Conservation (phyloP, 176 grass and related monocot species). For the Triticum turgidum region DNA sequence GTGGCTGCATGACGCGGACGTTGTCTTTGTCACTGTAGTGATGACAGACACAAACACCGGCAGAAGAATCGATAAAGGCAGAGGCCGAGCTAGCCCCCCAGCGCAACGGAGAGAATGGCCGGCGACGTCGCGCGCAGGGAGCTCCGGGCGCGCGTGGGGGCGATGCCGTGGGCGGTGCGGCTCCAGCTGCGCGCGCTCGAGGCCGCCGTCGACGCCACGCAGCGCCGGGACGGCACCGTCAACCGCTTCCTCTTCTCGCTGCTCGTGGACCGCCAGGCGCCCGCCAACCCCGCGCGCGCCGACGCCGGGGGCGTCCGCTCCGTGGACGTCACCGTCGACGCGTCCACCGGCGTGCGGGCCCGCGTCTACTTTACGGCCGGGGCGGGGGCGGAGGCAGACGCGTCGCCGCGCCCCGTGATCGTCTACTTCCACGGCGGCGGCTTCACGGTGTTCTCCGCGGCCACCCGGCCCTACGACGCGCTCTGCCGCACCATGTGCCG, state of each 20-base stretch:
- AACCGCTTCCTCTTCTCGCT: conserved; percentile 57
- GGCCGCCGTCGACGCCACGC: conserved; percentile 18
- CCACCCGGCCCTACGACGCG: conserved; percentile 39
- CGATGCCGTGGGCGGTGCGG: conserved; percentile 25
- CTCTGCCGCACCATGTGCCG: conserved; percentile 49
- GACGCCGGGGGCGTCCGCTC: conserved; percentile 40
- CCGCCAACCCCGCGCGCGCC: conserved; percentile 21
- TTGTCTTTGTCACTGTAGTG: neutral
- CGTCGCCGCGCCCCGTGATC: conserved; percentile 28
- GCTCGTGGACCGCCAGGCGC: conserved; percentile 31
- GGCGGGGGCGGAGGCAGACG: neutral
- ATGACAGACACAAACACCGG: too few relatives aligned
- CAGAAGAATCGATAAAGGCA: neutral
- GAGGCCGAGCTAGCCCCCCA: neutral
- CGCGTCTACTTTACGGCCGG: conserved; percentile 33
- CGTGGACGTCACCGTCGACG: conserved; percentile 40
- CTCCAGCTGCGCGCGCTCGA: conserved; percentile 14
- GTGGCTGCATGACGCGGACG: too few relatives aligned
- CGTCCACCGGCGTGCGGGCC: conserved; percentile 30
- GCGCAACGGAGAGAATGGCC: neutral
- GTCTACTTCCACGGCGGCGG: conserved; percentile 75
- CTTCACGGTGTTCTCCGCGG: conserved; percentile 51
- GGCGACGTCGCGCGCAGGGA: neutral
- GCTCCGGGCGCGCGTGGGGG: neutral
- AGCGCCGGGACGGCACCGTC: conserved; percentile 52